Percentiles rank a stretch among this genome's conserved stretches.
phyloP scores from a whole-genome alignment of 768 basidiomycete species.

The Termitomyces sp. region DNA sequence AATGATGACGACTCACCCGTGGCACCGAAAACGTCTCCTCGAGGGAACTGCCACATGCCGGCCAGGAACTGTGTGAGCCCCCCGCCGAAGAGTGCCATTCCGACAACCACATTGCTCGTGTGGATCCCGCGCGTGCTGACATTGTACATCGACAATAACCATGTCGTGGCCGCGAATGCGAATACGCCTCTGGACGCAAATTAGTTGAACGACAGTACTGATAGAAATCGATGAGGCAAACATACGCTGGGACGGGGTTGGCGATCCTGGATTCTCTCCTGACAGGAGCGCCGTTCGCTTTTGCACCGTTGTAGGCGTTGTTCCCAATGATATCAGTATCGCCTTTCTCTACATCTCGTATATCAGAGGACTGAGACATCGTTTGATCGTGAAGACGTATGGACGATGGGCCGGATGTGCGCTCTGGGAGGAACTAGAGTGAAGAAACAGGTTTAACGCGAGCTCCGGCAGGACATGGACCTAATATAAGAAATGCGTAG shows the following conservation, averaged over 20 bases:
- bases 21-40: constrained; percentile 60
- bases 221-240: background rate
- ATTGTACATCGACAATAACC: constrained; percentile 69
- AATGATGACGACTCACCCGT: constrained; percentile 36
- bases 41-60: constrained; percentile 74
- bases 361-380: background rate
- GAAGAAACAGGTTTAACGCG: too few species aligned
- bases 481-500: background rate
- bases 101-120: constrained; percentile 60
- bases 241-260: constrained; percentile 28
- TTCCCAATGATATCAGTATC: background rate
- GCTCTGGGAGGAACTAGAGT: background rate
- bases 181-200: constrained; percentile 25
- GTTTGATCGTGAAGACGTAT: background rate
- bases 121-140: constrained; percentile 43
- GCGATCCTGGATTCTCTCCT: constrained; percentile 22
- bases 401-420: too few species aligned
- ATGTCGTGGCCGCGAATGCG: constrained; percentile 45
- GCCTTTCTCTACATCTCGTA: constrained; percentile 3
- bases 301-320: background rate
- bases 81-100: constrained; percentile 71
- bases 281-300: background rate
- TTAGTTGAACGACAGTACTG: background rate
- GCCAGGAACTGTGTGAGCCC: constrained; percentile 78
- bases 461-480: background rate